These are phyloP conservation scores for Claviceps arundinis DNA, from an alignment of 2,329 filamentous ascomycete genomes.

Conservation along the genomic window DNA sequence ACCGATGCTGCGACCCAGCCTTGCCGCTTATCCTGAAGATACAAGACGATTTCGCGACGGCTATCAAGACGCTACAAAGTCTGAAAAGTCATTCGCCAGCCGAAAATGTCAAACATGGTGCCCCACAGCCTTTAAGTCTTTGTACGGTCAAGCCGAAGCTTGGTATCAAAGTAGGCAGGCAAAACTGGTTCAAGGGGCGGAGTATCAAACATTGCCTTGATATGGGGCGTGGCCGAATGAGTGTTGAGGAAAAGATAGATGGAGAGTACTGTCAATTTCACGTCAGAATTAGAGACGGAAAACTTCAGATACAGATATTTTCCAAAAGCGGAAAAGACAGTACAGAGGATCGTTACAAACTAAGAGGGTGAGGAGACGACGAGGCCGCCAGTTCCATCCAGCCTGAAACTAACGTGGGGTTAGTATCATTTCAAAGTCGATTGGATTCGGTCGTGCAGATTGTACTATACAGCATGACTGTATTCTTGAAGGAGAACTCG, in stretches of 20 bases:
- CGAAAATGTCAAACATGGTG: constrained; percentile 6
- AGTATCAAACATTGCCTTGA: constrained; percentile 63
- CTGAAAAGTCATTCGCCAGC: constrained; percentile 11
- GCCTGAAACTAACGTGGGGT: constrained; percentile 5
- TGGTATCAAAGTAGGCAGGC: constrained; percentile 51
- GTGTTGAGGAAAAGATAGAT: constrained; percentile 71
- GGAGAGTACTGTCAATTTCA: constrained; percentile 88
- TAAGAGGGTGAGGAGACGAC: constrained; percentile 37
- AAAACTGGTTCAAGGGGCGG: constrained; percentile 50
- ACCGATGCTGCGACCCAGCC: constrained; percentile 51
- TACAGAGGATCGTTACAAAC: constrained; percentile 50
- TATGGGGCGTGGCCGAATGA: constrained; percentile 50
- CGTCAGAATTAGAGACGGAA: constrained; percentile 47
- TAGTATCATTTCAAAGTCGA: constrained; percentile 47
- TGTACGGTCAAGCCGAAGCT: constrained; percentile 34
- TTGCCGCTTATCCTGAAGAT: constrained; percentile 59
- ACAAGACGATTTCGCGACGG: constrained; percentile 52
- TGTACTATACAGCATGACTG: constrained; percentile 52
- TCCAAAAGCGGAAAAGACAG: constrained; percentile 90
- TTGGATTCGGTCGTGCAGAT: constrained; percentile 44
- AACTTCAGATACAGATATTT: constrained; percentile 59
- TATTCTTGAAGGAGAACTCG: constrained; percentile 72
- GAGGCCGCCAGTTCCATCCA: too few relatives aligned
- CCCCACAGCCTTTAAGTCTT: constrained; percentile 12
- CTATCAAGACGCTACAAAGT: constrained; percentile 38